phyloP scores from a whole-genome alignment of 73 alveolate genomes.

The Paramecium sonneborni region DNA sequence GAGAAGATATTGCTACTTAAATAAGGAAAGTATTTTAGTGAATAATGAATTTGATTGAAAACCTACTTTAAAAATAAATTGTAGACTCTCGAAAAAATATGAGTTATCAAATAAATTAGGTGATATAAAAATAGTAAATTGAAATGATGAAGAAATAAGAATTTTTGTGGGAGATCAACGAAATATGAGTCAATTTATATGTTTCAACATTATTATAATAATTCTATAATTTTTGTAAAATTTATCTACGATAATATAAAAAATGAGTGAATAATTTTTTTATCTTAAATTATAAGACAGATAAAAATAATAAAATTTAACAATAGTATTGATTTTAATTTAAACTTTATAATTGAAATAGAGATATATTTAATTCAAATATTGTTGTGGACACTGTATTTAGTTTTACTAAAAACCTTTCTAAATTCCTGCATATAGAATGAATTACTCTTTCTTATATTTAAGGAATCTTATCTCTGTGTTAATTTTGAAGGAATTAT shows the following conservation, averaged over 20 bases:
- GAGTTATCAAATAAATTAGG: too few relatives aligned
- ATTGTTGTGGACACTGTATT: background rate
- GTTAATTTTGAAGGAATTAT: background rate
- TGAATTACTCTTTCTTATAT: constrained; percentile 46
- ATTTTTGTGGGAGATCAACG: too few relatives aligned
- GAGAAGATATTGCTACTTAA: background rate
- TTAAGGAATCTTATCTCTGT: constrained; percentile 10
- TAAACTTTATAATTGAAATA: background rate
- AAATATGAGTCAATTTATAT: too few relatives aligned
- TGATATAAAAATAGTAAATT: too few relatives aligned
- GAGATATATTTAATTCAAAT: background rate
- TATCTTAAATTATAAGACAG: too few relatives aligned
- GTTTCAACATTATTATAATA: too few relatives aligned
- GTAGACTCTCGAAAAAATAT: too few relatives aligned
- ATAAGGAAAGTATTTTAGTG: background rate
- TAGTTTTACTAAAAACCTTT: background rate
- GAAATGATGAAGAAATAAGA: too few relatives aligned
- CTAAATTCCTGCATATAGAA: constrained; percentile 44
- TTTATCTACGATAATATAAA: too few relatives aligned
- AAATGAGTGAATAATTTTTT: too few relatives aligned
- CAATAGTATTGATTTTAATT: background rate
- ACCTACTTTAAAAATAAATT: background rate
- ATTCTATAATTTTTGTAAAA: too few relatives aligned
- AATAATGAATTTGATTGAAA: background rate
- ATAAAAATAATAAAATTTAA: too few relatives aligned